These are phyloP conservation scores for Aurinia saxatilis DNA, from an alignment of 345 rosid genomes.

Conservation along the genomic window DNA sequence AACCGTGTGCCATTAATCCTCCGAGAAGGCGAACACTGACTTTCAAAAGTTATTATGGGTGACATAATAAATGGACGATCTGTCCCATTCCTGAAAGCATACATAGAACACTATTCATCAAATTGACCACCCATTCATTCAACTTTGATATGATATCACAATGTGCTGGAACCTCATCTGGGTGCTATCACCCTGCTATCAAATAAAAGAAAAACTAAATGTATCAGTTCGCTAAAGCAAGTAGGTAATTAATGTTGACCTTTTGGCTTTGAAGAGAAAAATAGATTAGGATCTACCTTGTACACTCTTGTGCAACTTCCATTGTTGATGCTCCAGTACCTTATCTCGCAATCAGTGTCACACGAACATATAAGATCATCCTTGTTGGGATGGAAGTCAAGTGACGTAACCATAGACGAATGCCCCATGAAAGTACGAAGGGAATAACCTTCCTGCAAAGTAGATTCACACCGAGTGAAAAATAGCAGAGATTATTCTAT, in stretches of 20 bases:
- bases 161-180: conserved; percentile 94
- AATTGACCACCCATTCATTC: no score
- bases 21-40: no score
- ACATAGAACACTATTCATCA: no score
- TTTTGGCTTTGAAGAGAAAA: background rate
- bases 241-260: background rate
- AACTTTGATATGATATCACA: no score
- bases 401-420: conserved; percentile 59
- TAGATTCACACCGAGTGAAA: conserved; percentile 1
- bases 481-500: background rate
- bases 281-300: conserved; percentile 48
- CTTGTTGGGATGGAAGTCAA: conserved; percentile 88
- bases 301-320: conserved; percentile 69
- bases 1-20: no score
- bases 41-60: no score
- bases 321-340: conserved; percentile 86
- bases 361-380: conserved; percentile 96
- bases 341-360: conserved; percentile 80
- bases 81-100: no score
- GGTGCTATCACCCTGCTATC: conserved; percentile 63
- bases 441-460: conserved; percentile 76
- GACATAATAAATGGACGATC: no score
- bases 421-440: conserved; percentile 83
- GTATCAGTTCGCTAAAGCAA: background rate
- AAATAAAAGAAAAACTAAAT: background rate